phyloP scores from a whole-genome alignment of 2,329 filamentous ascomycete genomes.

The Sarocladiaceae sp. region DNA sequence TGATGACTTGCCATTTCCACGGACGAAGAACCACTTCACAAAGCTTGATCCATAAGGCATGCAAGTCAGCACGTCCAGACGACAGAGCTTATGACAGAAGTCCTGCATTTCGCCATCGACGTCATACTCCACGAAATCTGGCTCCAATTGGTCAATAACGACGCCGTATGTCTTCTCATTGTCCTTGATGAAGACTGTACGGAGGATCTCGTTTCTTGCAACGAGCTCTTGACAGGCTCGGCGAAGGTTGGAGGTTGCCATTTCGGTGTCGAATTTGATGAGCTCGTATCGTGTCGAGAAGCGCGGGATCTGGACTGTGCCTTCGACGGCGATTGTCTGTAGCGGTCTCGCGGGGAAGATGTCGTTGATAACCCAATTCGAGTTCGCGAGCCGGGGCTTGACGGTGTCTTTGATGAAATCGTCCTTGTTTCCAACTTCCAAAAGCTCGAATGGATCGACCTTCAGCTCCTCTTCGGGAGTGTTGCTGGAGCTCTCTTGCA shows the following conservation, averaged over 20 bases:
- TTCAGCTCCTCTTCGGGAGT: conserved; percentile 17
- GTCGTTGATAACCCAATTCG: conserved; percentile 44
- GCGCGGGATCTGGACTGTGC: conserved; percentile 52
- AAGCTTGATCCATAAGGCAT: conserved; percentile 58
- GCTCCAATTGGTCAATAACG: conserved; percentile 50
- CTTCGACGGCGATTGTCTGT: conserved; percentile 55
- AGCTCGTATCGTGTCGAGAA: conserved; percentile 62
- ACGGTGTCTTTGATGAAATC: conserved; percentile 44
- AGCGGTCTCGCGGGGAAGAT: conserved; percentile 55
- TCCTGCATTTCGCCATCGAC: conserved; percentile 43
- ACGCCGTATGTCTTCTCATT: conserved; percentile 49
- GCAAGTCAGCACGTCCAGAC: conserved; percentile 49
- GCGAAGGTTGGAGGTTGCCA: conserved; percentile 46
- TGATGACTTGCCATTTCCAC: conserved; percentile 28
- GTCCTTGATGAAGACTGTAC: conserved; percentile 59
- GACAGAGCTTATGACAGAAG: conserved; percentile 50
- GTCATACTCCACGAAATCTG: conserved; percentile 47
- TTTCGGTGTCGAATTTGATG: conserved; percentile 52
- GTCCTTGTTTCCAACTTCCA: conserved; percentile 35
- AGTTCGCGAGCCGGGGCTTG: conserved; percentile 44
- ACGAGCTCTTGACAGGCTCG: conserved; percentile 52
- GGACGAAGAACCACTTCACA: conserved; percentile 54
- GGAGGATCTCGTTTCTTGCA: conserved; percentile 57
- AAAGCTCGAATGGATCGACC: conserved; percentile 46
- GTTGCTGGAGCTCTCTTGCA: conserved; percentile 31